phyloP scores from a whole-genome alignment of 129 eudicot species.

The Oenanthe sinensis region DNA sequence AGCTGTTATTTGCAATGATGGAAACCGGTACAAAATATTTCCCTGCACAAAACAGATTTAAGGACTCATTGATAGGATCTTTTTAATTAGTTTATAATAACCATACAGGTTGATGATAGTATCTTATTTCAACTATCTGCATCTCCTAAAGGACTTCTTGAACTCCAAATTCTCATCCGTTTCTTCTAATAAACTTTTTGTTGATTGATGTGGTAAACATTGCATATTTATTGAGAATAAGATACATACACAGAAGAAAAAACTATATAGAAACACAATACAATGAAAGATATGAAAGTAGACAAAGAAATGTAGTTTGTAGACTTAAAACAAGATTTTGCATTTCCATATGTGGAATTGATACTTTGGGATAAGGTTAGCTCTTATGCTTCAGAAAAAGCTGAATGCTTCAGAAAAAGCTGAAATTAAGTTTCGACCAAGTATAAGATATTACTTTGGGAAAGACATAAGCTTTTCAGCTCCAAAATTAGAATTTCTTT shows the following conservation, averaged over 20 bases:
- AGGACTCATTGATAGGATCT: neutral
- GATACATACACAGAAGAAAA: neutral
- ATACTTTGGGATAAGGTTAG: neutral
- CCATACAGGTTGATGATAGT: neutral
- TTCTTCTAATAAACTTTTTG: neutral
- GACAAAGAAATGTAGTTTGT: neutral
- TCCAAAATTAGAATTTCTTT: neutral
- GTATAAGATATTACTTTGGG: neutral
- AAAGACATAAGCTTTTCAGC: neutral
- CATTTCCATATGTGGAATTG: neutral
- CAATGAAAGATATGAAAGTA: neutral
- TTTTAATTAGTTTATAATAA: neutral
- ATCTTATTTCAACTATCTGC: neutral
- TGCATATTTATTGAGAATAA: neutral
- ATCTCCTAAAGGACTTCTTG: neutral
- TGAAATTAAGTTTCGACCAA: neutral
- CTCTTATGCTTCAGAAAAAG: neutral
- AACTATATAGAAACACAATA: neutral
- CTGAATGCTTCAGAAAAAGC: neutral
- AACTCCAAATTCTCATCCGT: neutral
- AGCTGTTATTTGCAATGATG: slow-evolving; percentile 88
- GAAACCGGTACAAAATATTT: slow-evolving; percentile 80
- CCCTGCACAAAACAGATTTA: slow-evolving; percentile 46
- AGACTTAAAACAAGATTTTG: neutral
- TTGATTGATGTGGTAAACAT: neutral